phyloP scores from a whole-genome alignment of 140 eudicot species.

The Anethum foeniculum region DNA sequence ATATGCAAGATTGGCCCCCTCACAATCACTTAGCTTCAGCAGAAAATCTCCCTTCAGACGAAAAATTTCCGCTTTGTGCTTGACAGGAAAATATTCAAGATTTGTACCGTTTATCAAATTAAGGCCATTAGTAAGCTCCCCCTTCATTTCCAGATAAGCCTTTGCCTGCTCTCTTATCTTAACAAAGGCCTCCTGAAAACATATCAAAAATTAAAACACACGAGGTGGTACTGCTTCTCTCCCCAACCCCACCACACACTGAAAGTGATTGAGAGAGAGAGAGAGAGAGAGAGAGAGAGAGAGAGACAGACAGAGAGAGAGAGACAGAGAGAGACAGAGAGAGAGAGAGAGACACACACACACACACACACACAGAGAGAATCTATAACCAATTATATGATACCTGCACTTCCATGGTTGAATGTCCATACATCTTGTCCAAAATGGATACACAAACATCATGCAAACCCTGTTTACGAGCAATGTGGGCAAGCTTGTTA shows the following conservation, averaged over 20 bases:
- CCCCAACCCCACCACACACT: background rate
- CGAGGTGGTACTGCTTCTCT: conserved; percentile 4
- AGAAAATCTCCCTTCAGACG: conserved; percentile 91
- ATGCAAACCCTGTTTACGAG: conserved; percentile 83
- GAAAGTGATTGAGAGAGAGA: background rate
- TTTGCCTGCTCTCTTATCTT: conserved; percentile 97
- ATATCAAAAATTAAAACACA: conserved; percentile 5
- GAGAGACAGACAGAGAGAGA: too few species aligned
- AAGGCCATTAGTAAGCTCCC: conserved; percentile 90
- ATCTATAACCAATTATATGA: background rate
- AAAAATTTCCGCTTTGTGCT: conserved; percentile 87
- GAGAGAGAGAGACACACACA: too few species aligned
- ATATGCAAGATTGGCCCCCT: conserved; percentile 90
- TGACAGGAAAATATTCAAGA: conserved; percentile 90
- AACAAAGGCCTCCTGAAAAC: conserved; percentile 88
- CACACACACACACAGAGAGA: too few species aligned
- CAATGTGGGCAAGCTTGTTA: conserved; percentile 89
- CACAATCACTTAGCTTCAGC: conserved; percentile 90
- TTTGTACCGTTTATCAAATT: conserved; percentile 89
- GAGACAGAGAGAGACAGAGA: too few species aligned
- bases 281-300: too few species aligned
- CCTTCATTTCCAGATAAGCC: conserved; percentile 95
- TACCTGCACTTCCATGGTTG: conserved; percentile 99
- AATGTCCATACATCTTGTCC: conserved; percentile 97
- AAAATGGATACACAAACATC: conserved; percentile 89